Conservation (phyloP, 371 early-diverging fungal species). For the Scutellospora calospora region DNA sequence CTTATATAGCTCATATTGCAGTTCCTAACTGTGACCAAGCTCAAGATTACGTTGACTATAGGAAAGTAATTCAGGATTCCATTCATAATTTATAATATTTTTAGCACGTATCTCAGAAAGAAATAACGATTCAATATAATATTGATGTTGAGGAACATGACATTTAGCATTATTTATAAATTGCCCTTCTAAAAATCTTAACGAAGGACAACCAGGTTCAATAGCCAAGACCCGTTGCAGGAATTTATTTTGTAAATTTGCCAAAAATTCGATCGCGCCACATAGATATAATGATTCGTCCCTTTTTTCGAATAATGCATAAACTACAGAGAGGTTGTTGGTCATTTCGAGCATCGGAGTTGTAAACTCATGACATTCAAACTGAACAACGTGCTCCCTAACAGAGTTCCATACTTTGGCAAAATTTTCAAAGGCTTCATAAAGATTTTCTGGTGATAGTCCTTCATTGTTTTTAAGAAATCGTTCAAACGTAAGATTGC, state of each 20-base stretch:
- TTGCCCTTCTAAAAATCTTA: slow-evolving; percentile 11
- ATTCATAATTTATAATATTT: slow-evolving; percentile 32
- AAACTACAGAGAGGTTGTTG: neutral
- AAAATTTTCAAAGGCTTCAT: slow-evolving; percentile 19
- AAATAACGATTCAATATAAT: neutral
- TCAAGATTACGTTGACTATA: slow-evolving; percentile 36
- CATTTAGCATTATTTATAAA: neutral
- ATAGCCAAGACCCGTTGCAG: slow-evolving; percentile 18
- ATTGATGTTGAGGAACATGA: neutral
- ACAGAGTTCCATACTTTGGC: slow-evolving; percentile 32
- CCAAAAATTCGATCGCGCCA: slow-evolving; percentile 29
- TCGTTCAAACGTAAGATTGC: slow-evolving; percentile 13
- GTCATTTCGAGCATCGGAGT: neutral
- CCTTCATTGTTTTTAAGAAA: slow-evolving; percentile 14
- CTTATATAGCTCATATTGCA: slow-evolving; percentile 32
- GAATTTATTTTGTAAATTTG: slow-evolving; percentile 41
- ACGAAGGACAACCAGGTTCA: slow-evolving; percentile 15
- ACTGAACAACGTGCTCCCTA: neutral
- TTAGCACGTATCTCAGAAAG: neutral
- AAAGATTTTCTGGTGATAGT: neutral
- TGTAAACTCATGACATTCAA: slow-evolving; percentile 15
- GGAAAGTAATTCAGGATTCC: slow-evolving; percentile 26
- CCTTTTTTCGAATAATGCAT: slow-evolving; percentile 36
- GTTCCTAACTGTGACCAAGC: slow-evolving; percentile 32
- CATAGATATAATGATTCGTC: slow-evolving; percentile 34